Conservation (phyloP, 148 eudicot species). For the Amaranthus cruentus region DNA sequence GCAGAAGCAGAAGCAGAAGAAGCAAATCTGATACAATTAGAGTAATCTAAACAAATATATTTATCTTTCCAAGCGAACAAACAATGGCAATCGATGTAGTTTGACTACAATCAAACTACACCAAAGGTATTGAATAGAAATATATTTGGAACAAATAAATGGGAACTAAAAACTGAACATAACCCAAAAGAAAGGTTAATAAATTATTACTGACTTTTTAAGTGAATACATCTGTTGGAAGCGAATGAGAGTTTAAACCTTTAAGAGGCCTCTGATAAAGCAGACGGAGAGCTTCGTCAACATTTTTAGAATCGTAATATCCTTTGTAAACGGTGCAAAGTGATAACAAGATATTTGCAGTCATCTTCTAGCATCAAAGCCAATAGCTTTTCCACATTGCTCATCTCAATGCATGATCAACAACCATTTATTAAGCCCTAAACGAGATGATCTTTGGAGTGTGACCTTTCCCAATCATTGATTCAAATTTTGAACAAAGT, state of each 20-base stretch:
- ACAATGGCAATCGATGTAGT: too few species aligned
- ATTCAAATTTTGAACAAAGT: neutral
- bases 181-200: too few species aligned
- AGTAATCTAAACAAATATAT: too few species aligned
- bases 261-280: slow-evolving; percentile 20
- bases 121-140: too few species aligned
- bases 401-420: slow-evolving; percentile 4
- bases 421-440: slow-evolving; percentile 7
- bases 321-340: slow-evolving; percentile 26
- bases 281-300: slow-evolving; percentile 23
- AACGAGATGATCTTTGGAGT: neutral
- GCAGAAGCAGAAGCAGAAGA: too few species aligned
- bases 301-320: slow-evolving; percentile 28
- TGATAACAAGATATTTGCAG: slow-evolving; percentile 23
- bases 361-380: slow-evolving; percentile 2
- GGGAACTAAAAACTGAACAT: too few species aligned
- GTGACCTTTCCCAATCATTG: neutral
- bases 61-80: too few species aligned
- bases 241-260: slow-evolving; percentile 16
- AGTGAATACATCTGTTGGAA: too few species aligned
- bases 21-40: too few species aligned
- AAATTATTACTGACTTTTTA: too few species aligned
- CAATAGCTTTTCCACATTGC: neutral
- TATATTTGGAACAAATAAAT: too few species aligned
- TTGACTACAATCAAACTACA: too few species aligned